Conservation (phyloP, 441 rosid genomes). For the Viola pubescens region DNA sequence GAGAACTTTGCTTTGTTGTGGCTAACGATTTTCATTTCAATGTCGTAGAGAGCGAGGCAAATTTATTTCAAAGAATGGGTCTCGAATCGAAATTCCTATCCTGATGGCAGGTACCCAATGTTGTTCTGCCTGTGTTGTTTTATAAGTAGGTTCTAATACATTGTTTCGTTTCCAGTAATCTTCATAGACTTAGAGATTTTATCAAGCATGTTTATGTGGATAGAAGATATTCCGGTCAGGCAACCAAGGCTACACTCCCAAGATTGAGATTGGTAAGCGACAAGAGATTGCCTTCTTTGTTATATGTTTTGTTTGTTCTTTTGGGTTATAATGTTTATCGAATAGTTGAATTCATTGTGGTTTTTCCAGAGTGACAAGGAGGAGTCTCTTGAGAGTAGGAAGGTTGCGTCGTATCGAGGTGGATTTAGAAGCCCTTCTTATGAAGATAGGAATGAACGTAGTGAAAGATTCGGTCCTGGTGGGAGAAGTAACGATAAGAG, state of each 20-base stretch:
- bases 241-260: slow-evolving; percentile 31
- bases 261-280: slow-evolving; percentile 42
- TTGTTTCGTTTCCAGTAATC: slow-evolving; percentile 44
- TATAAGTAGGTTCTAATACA: slow-evolving; percentile 18
- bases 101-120: slow-evolving; percentile 62
- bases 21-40: slow-evolving; percentile 2
- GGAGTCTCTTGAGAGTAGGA: slow-evolving; percentile 33
- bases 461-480: slow-evolving; percentile 25
- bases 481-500: slow-evolving; percentile 38
- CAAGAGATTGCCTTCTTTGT: neutral
- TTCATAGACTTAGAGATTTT: slow-evolving; percentile 65
- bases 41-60: slow-evolving; percentile 60
- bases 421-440: slow-evolving; percentile 37
- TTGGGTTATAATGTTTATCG: too few species aligned
- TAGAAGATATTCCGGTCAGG: slow-evolving; percentile 47
- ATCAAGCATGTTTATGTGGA: slow-evolving; percentile 81
- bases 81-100: slow-evolving; percentile 51
- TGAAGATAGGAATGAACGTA: slow-evolving; percentile 28
- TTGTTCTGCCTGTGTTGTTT: slow-evolving; percentile 10
- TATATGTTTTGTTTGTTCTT: neutral
- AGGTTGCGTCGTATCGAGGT: slow-evolving; percentile 21
- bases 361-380: slow-evolving; percentile 36
- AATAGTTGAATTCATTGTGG: neutral
- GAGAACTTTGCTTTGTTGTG: neutral
- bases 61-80: slow-evolving; percentile 70